These are phyloP conservation scores for Bodo saltans DNA, from an alignment of 78 protist species.

Conservation along the genomic window DNA sequence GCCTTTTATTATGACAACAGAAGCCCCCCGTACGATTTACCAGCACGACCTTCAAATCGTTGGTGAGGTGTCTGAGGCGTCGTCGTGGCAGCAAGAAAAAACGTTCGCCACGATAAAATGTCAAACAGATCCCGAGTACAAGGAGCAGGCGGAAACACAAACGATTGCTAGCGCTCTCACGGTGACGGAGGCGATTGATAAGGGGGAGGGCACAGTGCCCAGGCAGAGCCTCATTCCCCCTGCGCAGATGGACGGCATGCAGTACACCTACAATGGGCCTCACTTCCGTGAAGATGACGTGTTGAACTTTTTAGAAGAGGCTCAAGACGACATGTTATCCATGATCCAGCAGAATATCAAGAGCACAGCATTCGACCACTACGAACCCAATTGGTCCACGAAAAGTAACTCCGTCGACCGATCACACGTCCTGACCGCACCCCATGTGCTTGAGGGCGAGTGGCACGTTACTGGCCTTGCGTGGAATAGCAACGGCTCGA, in stretches of 20 bases:
- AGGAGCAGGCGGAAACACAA: neutral
- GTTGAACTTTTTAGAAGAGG: neutral
- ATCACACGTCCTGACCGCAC: neutral
- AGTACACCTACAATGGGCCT: neutral
- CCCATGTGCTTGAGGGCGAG: neutral
- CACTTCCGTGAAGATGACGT: neutral
- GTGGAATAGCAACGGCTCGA: slow-evolving; percentile 29
- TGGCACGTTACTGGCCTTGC: neutral
- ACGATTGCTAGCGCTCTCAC: neutral
- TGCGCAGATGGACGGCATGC: neutral
- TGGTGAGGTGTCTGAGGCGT: neutral
- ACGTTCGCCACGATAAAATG: neutral
- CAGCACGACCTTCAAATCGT: neutral
- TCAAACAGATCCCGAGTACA: neutral
- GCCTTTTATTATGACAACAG: too few species aligned
- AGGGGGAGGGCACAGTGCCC: neutral
- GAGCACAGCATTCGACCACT: neutral
- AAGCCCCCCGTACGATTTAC: too few species aligned
- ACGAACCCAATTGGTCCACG: neutral
- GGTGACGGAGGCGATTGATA: neutral
- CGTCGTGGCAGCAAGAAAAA: neutral
- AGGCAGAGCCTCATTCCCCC: neutral
- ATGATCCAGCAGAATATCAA: neutral
- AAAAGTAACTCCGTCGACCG: neutral
- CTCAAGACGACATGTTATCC: neutral